These are phyloP conservation scores for Penicillium herquei DNA, from an alignment of 495 filamentous ascomycete species.

Conservation along the genomic window DNA sequence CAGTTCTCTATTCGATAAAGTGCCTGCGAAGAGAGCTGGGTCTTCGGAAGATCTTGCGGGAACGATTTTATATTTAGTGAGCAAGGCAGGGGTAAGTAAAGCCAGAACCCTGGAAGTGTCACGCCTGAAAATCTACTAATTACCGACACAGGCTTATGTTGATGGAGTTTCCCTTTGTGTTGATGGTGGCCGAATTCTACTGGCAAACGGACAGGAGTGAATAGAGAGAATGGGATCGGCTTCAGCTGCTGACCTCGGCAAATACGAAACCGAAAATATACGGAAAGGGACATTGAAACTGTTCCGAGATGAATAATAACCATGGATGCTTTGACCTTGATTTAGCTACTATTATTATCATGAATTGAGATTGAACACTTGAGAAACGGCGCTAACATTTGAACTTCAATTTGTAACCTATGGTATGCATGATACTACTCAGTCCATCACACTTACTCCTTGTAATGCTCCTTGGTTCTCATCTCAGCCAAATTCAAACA, in stretches of 20 bases:
- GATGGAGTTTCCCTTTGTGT: slow-evolving; percentile 39
- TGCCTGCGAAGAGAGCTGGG: slow-evolving; percentile 42
- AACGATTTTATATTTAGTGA: slow-evolving; percentile 38
- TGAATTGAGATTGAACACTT: too few relatives aligned
- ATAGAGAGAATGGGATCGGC: too few relatives aligned
- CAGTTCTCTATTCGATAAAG: slow-evolving; percentile 40
- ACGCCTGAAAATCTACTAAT: background rate
- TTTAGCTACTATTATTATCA: too few relatives aligned
- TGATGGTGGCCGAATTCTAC: slow-evolving; percentile 34
- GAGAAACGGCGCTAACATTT: too few relatives aligned
- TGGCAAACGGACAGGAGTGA: slow-evolving; percentile 40
- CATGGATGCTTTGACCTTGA: too few relatives aligned
- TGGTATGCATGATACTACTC: too few relatives aligned
- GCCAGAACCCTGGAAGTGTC: background rate
- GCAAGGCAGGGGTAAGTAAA: slow-evolving; percentile 36
- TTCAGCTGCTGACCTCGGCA: too few relatives aligned
- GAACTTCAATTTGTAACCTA: too few relatives aligned
- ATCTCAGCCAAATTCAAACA: slow-evolving; percentile 36
- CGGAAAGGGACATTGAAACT: too few relatives aligned
- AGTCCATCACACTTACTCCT: slow-evolving; percentile 23
- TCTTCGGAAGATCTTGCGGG: slow-evolving; percentile 40
- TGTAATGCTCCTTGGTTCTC: slow-evolving; percentile 44
- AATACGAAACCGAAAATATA: too few relatives aligned
- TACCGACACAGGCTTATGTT: slow-evolving; percentile 32
- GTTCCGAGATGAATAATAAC: too few relatives aligned